A percentile compares a stretch with the other conserved stretches of the same genome.
Evolutionary conservation across 176 grass and related monocot genomes (phyloP).

Genomic region (Otatea glauca): DNA sequence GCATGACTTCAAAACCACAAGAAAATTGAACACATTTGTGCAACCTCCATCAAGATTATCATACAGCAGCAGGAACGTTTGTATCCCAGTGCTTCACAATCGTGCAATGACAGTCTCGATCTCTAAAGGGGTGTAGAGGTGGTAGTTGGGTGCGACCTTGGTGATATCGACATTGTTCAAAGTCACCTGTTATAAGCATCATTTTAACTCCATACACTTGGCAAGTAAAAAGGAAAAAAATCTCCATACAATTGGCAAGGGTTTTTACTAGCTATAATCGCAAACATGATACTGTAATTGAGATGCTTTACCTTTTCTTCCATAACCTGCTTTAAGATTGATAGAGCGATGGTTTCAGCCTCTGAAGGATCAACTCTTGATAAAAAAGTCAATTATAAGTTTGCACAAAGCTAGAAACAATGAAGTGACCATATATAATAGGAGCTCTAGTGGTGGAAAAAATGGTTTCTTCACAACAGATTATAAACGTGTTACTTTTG

Average conservation of each 20-base stretch:
- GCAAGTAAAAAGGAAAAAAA: too few species aligned
- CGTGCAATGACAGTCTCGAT: conserved; percentile 62
- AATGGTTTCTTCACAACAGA: not conserved
- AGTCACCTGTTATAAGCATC: conserved; percentile 52
- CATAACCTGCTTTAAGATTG: conserved; percentile 86
- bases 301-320: conserved; percentile 65
- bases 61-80: not conserved
- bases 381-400: too few species aligned
- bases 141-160: conserved; percentile 59
- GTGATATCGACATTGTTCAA: conserved; percentile 65
- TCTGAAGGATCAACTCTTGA: conserved; percentile 70
- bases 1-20: too few species aligned
- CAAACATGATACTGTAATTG: not conserved
- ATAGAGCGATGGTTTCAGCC: conserved; percentile 74
- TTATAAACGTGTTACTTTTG: not conserved
- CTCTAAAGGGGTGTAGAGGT: conserved; percentile 61
- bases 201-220: conserved; percentile 15
- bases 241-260: too few species aligned
- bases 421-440: not conserved
- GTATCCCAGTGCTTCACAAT: conserved; percentile 35
- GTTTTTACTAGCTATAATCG: not conserved
- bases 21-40: too few species aligned
- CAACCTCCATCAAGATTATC: not conserved
- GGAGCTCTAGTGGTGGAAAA: not conserved
- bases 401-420: not conserved